Percentiles rank a stretch among this genome's conserved stretches.
These are phyloP conservation scores for Anisodus tanguticus DNA, from an alignment of 257 asterid species.

Conservation along the genomic window DNA sequence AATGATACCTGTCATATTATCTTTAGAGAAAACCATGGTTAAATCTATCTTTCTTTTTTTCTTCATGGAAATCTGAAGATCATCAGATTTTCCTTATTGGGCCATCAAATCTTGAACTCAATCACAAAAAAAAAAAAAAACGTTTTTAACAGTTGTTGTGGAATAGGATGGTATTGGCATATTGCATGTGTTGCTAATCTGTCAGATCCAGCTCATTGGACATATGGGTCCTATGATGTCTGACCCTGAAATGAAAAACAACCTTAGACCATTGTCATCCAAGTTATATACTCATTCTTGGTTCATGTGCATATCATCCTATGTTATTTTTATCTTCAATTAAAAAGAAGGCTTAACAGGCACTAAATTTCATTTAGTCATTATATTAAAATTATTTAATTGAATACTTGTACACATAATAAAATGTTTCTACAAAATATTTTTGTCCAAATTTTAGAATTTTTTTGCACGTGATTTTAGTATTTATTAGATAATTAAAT, in stretches of 20 bases:
- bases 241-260: not conserved
- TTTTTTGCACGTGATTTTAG: too few species aligned
- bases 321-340: not conserved
- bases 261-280: not conserved
- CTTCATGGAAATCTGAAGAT: slow-evolving; percentile 47
- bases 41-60: slow-evolving; percentile 25
- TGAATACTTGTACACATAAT: too few species aligned
- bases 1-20: slow-evolving; percentile 65
- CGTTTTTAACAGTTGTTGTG: not conserved
- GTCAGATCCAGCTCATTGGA: slow-evolving; percentile 25
- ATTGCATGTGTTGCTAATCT: slow-evolving; percentile 14
- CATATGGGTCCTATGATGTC: slow-evolving; percentile 22
- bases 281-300: not conserved
- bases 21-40: slow-evolving; percentile 55
- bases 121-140: not conserved
- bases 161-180: slow-evolving; percentile 22
- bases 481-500: too few species aligned
- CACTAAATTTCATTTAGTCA: too few species aligned
- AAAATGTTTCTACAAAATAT: too few species aligned
- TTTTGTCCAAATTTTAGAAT: too few species aligned
- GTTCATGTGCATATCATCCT: not conserved
- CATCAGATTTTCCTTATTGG: slow-evolving; percentile 32
- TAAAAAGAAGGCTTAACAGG: too few species aligned
- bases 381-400: too few species aligned
- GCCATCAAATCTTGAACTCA: slow-evolving; percentile 42